Conservation (phyloP, 306 rosid species). For the Macrotyloma uniflorum region DNA sequence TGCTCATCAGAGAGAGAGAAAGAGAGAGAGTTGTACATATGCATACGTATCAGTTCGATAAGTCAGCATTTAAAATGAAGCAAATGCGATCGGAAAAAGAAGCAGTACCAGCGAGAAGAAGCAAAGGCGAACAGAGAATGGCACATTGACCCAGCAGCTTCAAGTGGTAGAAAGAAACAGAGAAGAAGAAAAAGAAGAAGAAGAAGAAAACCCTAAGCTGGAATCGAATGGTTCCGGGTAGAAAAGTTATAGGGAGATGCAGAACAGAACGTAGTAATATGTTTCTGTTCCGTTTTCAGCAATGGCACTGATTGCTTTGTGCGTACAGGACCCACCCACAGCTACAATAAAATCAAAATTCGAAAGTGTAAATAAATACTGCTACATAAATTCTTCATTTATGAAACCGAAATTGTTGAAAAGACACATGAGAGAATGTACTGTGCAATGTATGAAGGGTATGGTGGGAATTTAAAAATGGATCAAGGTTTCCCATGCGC, state of each 20-base stretch:
- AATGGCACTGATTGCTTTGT: constrained; percentile 59
- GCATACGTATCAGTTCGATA: neutral
- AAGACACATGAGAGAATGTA: constrained; percentile 14
- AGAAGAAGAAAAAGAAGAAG: neutral
- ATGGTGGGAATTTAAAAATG: neutral
- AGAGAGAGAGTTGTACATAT: neutral
- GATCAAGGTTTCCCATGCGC: neutral
- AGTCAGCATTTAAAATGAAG: neutral
- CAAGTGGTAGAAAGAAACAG: neutral
- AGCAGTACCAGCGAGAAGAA: constrained; percentile 45
- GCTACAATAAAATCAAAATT: constrained; percentile 18
- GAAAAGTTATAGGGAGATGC: constrained; percentile 15
- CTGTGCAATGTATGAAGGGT: neutral
- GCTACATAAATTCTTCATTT: neutral
- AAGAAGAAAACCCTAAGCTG: constrained; percentile 45
- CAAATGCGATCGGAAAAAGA: constrained; percentile 34
- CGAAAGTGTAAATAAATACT: neutral
- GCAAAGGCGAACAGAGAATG: neutral
- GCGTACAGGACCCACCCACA: constrained; percentile 30
- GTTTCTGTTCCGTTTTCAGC: constrained; percentile 49
- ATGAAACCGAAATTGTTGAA: constrained; percentile 19
- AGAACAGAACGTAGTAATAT: constrained; percentile 6
- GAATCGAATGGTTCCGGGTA: neutral
- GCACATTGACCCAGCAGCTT: constrained; percentile 34
- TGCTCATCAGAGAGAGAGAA: neutral